Base-by-base conservation (phyloP, 768 basidiomycete species). In the Leucocoprinus sp. region DNA sequence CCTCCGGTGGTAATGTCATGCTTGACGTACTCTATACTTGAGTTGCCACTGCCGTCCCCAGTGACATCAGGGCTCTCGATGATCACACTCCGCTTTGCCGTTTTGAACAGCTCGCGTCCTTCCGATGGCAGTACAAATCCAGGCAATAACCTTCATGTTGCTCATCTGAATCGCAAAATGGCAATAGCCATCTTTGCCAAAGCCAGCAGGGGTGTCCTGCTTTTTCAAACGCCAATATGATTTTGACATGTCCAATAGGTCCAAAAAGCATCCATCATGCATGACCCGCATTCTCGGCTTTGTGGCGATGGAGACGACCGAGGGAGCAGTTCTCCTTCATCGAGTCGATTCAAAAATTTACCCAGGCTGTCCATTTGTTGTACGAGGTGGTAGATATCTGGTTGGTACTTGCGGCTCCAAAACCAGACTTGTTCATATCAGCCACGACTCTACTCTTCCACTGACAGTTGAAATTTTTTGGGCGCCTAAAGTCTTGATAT, bases 181-280 rank as follows among this genome's bases (percentile, higher is more conserved):
- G 91, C 98, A 44, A 92, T 96, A 64, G 77, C 80, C 11, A 78
- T 80, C 7, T 99, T 99, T 61, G 72, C 78, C 50, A 93, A 93
- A 65, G 78, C 83, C 64, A 95, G 96, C 42, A 56, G 60, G 40
- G 60, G 51, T 42, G 58, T 52, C 22, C 45, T 42, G 34, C 17
- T 17, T 7, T 18, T 17, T 29, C 34, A 1, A 14, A 12, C 6
- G 12, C 5, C 5, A 28, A 39, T n/a, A 3, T 23, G 9, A 7
- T 23, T 23, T 11, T 21, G 27, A 28, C 27, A 28, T 12, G 27
- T 28, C n/a, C 23, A 1, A 22, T n/a, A 93, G 90, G 79, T 82
- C 49, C 71, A 79, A 54, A 82, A 81, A 55, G 80, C 80, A 9
- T 80, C 78, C 5, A 78, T 82, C 54, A 80, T 81, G 78, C 79